Evolutionary conservation across 306 rosid genomes (phyloP).

Genomic region (Canavalia gladiata): DNA sequence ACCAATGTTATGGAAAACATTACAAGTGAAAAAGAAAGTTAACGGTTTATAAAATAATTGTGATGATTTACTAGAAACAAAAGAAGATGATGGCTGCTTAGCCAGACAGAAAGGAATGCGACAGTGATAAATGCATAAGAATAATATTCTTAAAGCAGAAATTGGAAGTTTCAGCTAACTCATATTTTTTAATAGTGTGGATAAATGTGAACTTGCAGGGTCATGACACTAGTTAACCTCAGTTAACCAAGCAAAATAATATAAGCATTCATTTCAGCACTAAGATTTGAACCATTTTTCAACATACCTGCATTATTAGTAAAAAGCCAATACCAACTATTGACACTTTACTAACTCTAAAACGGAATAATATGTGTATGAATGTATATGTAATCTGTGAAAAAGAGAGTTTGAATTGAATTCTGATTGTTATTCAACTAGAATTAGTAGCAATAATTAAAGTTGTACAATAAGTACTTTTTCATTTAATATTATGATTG

Average conservation of each 20-base stretch:
- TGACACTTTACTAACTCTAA: background rate
- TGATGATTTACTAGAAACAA: no score
- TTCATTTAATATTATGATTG: background rate
- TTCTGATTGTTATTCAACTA: conserved; percentile 15
- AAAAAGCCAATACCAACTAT: conserved; percentile 38
- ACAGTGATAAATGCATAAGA: no score
- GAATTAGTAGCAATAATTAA: conserved; percentile 18
- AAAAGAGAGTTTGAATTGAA: conserved; percentile 10
- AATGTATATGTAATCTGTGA: background rate
- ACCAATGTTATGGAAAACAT: no score
- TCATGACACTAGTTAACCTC: conserved; percentile 31
- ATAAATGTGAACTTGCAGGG: conserved; percentile 65
- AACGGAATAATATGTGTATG: background rate
- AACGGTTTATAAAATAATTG: no score
- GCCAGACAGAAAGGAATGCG: no score
- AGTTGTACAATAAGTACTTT: background rate
- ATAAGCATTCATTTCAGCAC: conserved; percentile 61
- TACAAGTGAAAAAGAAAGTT: no score
- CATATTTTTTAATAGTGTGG: conserved; percentile 50
- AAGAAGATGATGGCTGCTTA: no score
- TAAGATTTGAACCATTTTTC: conserved; percentile 49
- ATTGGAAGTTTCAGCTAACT: no score
- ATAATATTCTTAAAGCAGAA: no score
- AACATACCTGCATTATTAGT: conserved; percentile 62
- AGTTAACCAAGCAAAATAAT: conserved; percentile 53